Evolutionary conservation across 2,329 filamentous ascomycete species (phyloP).

Genomic region (Trichoderma harzianum): DNA sequence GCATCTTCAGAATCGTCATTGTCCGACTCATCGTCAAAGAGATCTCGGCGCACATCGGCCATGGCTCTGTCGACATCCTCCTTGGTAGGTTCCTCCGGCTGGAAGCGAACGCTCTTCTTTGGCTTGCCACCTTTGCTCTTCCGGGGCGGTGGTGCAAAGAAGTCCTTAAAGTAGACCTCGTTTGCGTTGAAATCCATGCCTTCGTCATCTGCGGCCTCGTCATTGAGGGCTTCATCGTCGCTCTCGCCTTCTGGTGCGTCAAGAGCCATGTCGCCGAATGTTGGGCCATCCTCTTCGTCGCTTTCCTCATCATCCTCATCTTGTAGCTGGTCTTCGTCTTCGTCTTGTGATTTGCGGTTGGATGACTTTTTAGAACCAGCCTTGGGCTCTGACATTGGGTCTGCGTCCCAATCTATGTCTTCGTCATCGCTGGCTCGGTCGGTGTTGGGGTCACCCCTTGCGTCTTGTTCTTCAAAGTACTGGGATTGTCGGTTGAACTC

Average conservation of each 20-base stretch:
- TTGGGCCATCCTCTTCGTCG: slow-evolving; percentile 72
- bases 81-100: slow-evolving; percentile 49
- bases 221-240: slow-evolving; percentile 59
- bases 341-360: slow-evolving; percentile 35
- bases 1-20: slow-evolving; percentile 62
- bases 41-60: slow-evolving; percentile 78
- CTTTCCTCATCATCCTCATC: slow-evolving; percentile 52
- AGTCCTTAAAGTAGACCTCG: slow-evolving; percentile 85
- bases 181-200: slow-evolving; percentile 72
- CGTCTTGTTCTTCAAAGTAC: slow-evolving; percentile 82
- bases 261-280: slow-evolving; percentile 75
- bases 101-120: slow-evolving; percentile 39
- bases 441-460: slow-evolving; percentile 69
- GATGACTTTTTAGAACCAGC: slow-evolving; percentile 24
- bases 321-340: slow-evolving; percentile 58
- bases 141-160: slow-evolving; percentile 81
- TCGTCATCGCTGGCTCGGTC: slow-evolving; percentile 78
- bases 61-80: slow-evolving; percentile 79
- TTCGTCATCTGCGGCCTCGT: slow-evolving; percentile 53
- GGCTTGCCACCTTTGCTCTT: slow-evolving; percentile 50
- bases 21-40: slow-evolving; percentile 78
- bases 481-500: slow-evolving; percentile 95
- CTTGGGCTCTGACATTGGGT: slow-evolving; percentile 57
- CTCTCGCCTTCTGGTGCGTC: slow-evolving; percentile 68
- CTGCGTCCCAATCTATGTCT: slow-evolving; percentile 80